Conservation (phyloP, 805 yeast species). For the Ogataea paraovalis region DNA sequence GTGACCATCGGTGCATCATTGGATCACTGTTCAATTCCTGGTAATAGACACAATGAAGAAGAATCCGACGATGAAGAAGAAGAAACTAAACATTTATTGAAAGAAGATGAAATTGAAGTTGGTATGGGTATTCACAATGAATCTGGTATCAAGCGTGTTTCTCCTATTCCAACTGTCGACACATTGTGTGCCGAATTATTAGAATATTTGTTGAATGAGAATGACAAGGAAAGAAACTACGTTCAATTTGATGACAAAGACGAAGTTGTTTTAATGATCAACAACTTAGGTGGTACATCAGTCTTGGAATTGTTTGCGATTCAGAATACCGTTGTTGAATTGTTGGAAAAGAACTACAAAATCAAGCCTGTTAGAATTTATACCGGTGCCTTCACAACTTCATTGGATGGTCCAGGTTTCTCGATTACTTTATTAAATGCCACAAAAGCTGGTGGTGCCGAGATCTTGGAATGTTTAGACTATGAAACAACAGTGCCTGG, state of each 20-base stretch:
- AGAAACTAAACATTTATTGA: constrained; percentile 40
- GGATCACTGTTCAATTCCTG: constrained; percentile 89
- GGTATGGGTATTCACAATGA: constrained; percentile 98
- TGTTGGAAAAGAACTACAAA: constrained; percentile 48
- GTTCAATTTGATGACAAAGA: constrained; percentile 56
- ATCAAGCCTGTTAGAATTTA: constrained; percentile 65
- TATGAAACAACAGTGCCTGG: constrained; percentile 76
- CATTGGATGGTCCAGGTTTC: constrained; percentile 90
- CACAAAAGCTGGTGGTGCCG: constrained; percentile 44
- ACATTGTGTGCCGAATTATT: constrained; percentile 57
- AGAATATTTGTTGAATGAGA: constrained; percentile 53
- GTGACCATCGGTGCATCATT: constrained; percentile 89
- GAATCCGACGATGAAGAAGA: constrained; percentile 23
- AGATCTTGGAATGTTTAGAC: constrained; percentile 57
- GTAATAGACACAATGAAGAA: constrained; percentile 52
- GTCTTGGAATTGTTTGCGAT: constrained; percentile 73
- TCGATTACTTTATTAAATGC: constrained; percentile 77
- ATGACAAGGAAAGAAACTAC: constrained; percentile 76
- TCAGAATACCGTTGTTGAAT: constrained; percentile 51
- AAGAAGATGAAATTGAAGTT: constrained; percentile 68
- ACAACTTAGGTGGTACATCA: constrained; percentile 89
- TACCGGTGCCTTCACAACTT: constrained; percentile 80
- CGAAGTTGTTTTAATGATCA: constrained; percentile 70
- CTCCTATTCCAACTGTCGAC: constrained; percentile 68
- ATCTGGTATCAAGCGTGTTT: constrained; percentile 68